Evolutionary conservation across 1,284 basidiomycete species (phyloP), one percentile per base, ranked within the genome.

Genomic region (Boletus semigastroideus): DNA sequence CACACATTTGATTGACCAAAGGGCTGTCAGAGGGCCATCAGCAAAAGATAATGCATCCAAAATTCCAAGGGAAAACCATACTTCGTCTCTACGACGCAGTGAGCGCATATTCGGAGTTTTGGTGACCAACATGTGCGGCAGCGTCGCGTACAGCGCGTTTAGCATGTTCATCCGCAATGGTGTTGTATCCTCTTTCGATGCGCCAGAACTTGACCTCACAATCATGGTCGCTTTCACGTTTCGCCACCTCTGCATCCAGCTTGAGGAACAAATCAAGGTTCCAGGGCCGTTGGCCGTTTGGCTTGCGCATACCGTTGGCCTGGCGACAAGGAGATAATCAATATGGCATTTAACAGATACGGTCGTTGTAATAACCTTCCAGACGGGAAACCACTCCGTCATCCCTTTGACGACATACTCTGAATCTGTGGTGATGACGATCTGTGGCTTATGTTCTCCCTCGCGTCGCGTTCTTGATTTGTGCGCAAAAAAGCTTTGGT

Each of bases 311-410:
- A 9, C 40, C 39, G 12, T 43, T 56, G 17, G 7, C 37, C 48
- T 59, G 19, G 6, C 17, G 1, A n/a, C 22, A 22, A 34, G 41
- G 16, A 49, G 17, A 20, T 12, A 5, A 20, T 38, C 19, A 20
- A 12, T 6, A 5, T 7, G 25, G 5, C 25, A 1, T 25, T 25
- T 4, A 25, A 25, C 25, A 7, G 25, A 25, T 25, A 25, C 25
- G 25, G 5, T 25, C 25, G 25, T 25, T 22, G 16, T 14, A 47
- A 22, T 16, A 30, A 70, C 69, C 57, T 60, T 67, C 71, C 71
- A 73, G 19, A 41, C 42, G 22, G 65, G 66, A 14, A 72, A 42
- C 67, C 68, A 72, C 45, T 70, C 64, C 1, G 64, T 68, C 42
- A 71, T 66, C 5, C 70, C 72, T 39, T 66, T 63, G 11, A 38